Base-by-base conservation (phyloP, 257 asterid genomes). In the Capsicum chinense region DNA sequence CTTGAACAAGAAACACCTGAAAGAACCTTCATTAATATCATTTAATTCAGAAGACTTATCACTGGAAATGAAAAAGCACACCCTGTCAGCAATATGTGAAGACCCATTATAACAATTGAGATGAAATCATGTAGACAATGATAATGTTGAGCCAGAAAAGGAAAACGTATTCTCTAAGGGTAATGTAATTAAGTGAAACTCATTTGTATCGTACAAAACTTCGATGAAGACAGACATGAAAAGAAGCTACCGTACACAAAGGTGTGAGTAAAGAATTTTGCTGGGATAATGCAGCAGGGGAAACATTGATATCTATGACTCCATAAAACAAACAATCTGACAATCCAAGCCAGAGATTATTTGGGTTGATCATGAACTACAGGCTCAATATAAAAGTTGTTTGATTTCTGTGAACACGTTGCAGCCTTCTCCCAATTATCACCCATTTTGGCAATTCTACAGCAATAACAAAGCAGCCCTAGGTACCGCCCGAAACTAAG, bases 401-500 rank as follows among this genome's bases (percentile, higher is more conserved):
- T 78, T 35, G 64, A 78, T 54, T 26, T 76, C 82, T 78, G 50
- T 78, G 33, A 76, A 52, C 64, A 78, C 54, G 63, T 78, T 78
- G 9, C 47, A 16, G 82, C 66, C 59, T 76, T 19, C 62, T 74
- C 63, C 81, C 63, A 76, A 76, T 21, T 15, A 54, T 56, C 82
- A 54, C 82, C 52, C 66, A 33, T 78, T 26, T 78, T 54, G 50
- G 82, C 66, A 78, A 56, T 56, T 78, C 66, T 78, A 54, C 63
- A 78, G 33, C 33, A 54, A 78, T 78, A 78, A 56, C 59, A 78
- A 78, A 56, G 82, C 82, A 56, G 66, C 33, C 52, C 19, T 52
- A 19, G 64, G 33, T 26, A 78, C 64, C 14, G 15, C 33, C 50
- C 5, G 26, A 78, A 78, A 78, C 64, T 56, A 78, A 54, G 50